A percentile compares a stretch with the other conserved stretches of the same genome.
Conservation (phyloP, 176 grass and related monocot genomes). For the Oryza longistaminata region DNA sequence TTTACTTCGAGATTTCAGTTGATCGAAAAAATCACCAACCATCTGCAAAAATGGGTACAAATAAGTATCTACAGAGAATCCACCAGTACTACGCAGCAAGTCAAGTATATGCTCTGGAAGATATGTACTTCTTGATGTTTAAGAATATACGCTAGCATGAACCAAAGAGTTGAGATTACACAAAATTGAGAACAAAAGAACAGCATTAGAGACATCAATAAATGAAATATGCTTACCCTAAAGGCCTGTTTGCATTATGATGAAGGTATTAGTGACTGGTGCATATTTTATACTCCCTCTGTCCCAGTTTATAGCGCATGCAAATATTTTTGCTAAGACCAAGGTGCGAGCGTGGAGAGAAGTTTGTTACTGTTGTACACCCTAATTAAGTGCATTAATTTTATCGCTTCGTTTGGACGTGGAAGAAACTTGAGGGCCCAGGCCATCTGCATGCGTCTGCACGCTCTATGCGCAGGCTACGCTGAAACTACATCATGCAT, state of each 20-base stretch:
- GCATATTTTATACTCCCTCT: conserved; percentile 4
- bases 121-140: not conserved
- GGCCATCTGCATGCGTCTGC: too few relatives aligned
- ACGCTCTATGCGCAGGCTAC: too few relatives aligned
- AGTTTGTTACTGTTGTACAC: too few relatives aligned
- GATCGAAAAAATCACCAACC: conserved; percentile 99
- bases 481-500: too few relatives aligned
- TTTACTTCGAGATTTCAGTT: conserved; percentile 96
- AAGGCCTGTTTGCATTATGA: not conserved
- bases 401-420: too few relatives aligned
- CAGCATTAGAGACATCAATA: conserved; percentile 20
- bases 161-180: not conserved
- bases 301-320: too few relatives aligned
- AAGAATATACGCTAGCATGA: not conserved
- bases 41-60: conserved; percentile 54
- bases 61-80: conserved; percentile 29
- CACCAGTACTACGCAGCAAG: not conserved
- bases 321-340: too few relatives aligned
- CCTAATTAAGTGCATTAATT: too few relatives aligned
- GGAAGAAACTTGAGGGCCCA: too few relatives aligned
- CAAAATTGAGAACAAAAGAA: conserved; percentile 12
- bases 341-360: too few relatives aligned
- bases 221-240: not conserved
- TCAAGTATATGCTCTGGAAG: not conserved
- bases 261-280: conserved; percentile 15